Conservation (phyloP, 2,329 filamentous ascomycete genomes). For the Zymoseptoria pseudotritici region DNA sequence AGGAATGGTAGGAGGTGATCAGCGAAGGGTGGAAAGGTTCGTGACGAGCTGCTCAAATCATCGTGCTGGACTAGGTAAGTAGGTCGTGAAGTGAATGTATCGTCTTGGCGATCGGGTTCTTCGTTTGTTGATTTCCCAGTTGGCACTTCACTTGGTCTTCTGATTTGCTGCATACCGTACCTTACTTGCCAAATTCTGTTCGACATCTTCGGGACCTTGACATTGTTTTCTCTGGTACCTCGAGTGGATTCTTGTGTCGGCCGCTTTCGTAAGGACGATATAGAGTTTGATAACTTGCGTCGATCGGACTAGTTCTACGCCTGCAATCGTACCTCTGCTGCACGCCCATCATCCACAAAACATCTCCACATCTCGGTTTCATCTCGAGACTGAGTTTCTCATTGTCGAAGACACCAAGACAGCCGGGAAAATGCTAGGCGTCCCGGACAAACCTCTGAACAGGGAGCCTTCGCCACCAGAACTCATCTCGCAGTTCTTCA, state of each 20-base stretch:
- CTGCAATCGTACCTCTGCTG: neutral
- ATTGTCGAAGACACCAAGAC: neutral
- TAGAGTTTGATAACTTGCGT: neutral
- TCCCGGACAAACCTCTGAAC: slow-evolving; percentile 36
- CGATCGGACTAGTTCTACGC: neutral
- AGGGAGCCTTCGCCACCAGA: slow-evolving; percentile 40
- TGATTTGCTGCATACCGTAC: too few relatives aligned
- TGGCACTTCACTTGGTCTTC: neutral
- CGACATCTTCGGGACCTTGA: too few relatives aligned
- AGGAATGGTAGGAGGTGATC: neutral
- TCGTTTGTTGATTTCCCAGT: too few relatives aligned
- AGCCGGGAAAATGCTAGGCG: neutral
- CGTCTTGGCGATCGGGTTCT: neutral
- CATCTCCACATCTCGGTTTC: neutral
- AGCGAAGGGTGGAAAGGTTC: neutral
- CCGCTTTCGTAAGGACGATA: neutral
- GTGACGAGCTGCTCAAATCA: neutral
- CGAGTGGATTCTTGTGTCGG: too few relatives aligned
- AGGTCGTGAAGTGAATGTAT: neutral
- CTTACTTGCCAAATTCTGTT: too few relatives aligned
- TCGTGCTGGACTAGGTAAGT: neutral
- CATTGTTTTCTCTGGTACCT: too few relatives aligned
- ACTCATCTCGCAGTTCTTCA: slow-evolving; percentile 45
- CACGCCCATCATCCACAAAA: neutral
- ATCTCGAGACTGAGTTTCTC: neutral